Conservation (phyloP, 2,329 filamentous ascomycete genomes). For the Colletotrichum orchidophilum region DNA sequence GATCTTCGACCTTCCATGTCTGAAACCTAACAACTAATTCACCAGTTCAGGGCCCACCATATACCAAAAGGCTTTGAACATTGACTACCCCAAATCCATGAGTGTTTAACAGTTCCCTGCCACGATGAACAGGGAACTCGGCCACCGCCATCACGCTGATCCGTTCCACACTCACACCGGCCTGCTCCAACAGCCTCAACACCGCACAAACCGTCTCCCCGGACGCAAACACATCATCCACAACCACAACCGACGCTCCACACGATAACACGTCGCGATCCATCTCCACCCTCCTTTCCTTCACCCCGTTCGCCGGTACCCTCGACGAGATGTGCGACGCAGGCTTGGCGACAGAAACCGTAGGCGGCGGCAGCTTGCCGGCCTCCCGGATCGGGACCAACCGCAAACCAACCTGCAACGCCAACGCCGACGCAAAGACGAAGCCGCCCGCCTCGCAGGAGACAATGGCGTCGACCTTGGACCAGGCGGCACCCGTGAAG, state of each 20-base stretch:
- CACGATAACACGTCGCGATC: slow-evolving; percentile 49
- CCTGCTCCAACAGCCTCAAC: slow-evolving; percentile 55
- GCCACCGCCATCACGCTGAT: slow-evolving; percentile 62
- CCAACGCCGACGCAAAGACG: slow-evolving; percentile 62
- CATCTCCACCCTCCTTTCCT: slow-evolving; percentile 59
- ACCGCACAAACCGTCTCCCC: slow-evolving; percentile 64
- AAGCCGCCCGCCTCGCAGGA: slow-evolving; percentile 68
- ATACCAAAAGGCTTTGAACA: slow-evolving; percentile 63
- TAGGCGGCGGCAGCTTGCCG: slow-evolving; percentile 68
- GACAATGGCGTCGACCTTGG: slow-evolving; percentile 53
- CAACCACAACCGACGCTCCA: slow-evolving; percentile 58
- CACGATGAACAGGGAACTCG: slow-evolving; percentile 66
- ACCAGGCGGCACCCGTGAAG: slow-evolving; percentile 58
- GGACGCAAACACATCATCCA: slow-evolving; percentile 69
- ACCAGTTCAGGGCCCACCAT: not conserved
- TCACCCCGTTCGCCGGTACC: slow-evolving; percentile 29
- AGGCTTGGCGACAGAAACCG: slow-evolving; percentile 55
- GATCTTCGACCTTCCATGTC: too few relatives aligned
- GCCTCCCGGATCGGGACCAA: slow-evolving; percentile 62
- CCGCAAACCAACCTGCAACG: slow-evolving; percentile 49
- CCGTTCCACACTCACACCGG: slow-evolving; percentile 50
- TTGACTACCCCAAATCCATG: slow-evolving; percentile 59
- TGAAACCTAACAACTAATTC: too few relatives aligned
- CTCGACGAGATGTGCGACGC: slow-evolving; percentile 64
- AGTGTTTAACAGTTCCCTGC: slow-evolving; percentile 54